phyloP scores from a whole-genome alignment of 352 stramenopile species.

The Phytophthora pini region DNA sequence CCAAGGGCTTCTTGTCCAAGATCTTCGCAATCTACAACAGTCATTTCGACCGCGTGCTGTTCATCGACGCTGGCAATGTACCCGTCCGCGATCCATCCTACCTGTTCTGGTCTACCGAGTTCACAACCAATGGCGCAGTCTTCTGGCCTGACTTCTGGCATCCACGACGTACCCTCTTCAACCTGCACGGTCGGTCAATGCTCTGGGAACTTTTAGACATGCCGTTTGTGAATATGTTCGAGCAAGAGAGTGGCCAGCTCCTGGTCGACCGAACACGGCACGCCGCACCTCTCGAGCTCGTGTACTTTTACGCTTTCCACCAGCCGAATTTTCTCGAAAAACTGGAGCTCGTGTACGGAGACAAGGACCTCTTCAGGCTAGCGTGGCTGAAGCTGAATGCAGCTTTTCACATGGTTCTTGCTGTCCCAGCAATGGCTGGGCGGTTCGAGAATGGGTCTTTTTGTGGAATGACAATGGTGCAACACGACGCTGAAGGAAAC shows the following conservation, averaged over 20 bases:
- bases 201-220: constrained; percentile 52
- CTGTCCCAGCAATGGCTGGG: constrained; percentile 37
- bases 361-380: constrained; percentile 61
- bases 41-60: constrained; percentile 42
- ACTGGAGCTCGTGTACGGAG: constrained; percentile 39
- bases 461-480: constrained; percentile 51
- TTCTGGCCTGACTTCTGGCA: constrained; percentile 78
- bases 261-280: constrained; percentile 42
- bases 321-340: constrained; percentile 30
- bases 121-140: constrained; percentile 41
- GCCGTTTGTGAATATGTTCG: constrained; percentile 54
- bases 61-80: constrained; percentile 62
- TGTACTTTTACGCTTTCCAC: constrained; percentile 48
- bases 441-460: constrained; percentile 32
- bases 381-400: constrained; percentile 48
- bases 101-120: constrained; percentile 45
- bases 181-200: constrained; percentile 49
- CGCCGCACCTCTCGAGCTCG: constrained; percentile 27
- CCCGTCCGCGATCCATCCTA: constrained; percentile 47
- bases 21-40: constrained; percentile 50
- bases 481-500: constrained; percentile 36
- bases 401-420: constrained; percentile 46
- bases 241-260: constrained; percentile 64
- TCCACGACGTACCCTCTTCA: constrained; percentile 51
- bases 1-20: constrained; percentile 48